Base-by-base conservation (phyloP, 768 basidiomycete species). In the Lactifluus piperatus region DNA sequence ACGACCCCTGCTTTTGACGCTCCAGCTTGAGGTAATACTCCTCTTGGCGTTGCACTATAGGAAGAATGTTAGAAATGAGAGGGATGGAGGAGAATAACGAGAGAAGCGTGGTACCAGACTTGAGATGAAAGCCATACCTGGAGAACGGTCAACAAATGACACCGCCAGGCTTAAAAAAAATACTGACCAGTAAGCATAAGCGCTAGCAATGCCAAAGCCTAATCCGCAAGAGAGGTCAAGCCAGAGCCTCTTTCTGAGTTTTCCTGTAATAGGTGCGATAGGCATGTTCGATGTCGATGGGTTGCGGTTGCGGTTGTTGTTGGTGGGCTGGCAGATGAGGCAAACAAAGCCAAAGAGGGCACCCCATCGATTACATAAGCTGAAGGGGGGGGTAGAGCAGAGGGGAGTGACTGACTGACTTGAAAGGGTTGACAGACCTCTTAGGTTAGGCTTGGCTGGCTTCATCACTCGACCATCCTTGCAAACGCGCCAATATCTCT, bases 181-280 rank as follows among this genome's bases (percentile, higher is more conserved):
- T 57, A 79, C 88, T 65, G 62, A 94, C 93, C 93, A 97, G 76
- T 81, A 97, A 3, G 80, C 80, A 68, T 91, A 94, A 32, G 81
- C 92, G 11, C 79, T 76, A 49, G 82, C 76, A 55, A 85, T 64
- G 27, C 92, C 93, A 52, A 95, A 81, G 65, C 89, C 92, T 45
- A 94, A 70, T 39, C 82, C 80, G 67, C 81, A 77, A 48, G 82
- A 77, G 62, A 95, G 66, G 70, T 97, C 94, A 62, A 91, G 82
- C 83, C 90, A 90, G 74, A 94, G 83, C 68, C 84, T 79, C 76
- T 94, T 95, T 77, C 93, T 88, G 76, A 94, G 88, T 76, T 83
- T 92, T 71, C 93, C 93, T 52, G 88, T 88, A 73, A 95, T 93
- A 66, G 93, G 92, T 62, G 90, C 86, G 71, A 95, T 87, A 69